phyloP scores from a whole-genome alignment of 2,329 filamentous ascomycete genomes.

The Pseudocercospora vitis region DNA sequence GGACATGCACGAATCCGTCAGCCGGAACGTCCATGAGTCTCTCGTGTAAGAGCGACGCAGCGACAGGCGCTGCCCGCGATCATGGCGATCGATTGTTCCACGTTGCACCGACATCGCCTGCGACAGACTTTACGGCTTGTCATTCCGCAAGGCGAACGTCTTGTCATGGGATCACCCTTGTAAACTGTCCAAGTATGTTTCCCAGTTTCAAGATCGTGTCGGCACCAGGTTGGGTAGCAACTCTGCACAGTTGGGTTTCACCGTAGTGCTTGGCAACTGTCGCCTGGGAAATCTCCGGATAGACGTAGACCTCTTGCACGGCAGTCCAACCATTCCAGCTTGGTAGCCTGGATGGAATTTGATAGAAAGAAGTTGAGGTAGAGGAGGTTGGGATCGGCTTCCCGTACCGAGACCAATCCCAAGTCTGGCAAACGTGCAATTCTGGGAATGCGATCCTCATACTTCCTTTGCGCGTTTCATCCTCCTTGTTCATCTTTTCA shows the following conservation, averaged over 20 bases:
- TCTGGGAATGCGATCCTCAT: too few species aligned
- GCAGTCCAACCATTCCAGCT: background rate
- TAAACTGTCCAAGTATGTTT: background rate
- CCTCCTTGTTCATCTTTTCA: too few species aligned
- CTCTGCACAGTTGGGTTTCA: background rate
- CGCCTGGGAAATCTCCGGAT: background rate
- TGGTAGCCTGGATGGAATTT: too few species aligned
- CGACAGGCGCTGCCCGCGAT: slow-evolving; percentile 7
- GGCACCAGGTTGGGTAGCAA: background rate
- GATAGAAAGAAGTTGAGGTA: too few species aligned
- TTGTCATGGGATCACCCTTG: slow-evolving; percentile 3
- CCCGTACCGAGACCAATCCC: background rate
- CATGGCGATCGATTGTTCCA: slow-evolving; percentile 16
- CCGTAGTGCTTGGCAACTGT: too few species aligned
- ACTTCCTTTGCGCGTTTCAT: too few species aligned
- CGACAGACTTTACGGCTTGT: background rate
- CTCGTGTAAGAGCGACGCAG: slow-evolving; percentile 10
- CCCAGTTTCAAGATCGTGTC: slow-evolving; percentile 1
- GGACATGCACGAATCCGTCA: slow-evolving; percentile 11
- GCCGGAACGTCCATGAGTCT: slow-evolving; percentile 11
- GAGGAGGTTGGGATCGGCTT: background rate
- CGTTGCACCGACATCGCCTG: slow-evolving; percentile 11
- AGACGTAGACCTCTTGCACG: background rate
- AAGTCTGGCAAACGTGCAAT: too few species aligned
- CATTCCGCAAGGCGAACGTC: background rate